Percentiles rank a stretch among this genome's conserved stretches.
Evolutionary conservation across 257 asterid species (phyloP).

Genomic region (Penstemon eatonii): DNA sequence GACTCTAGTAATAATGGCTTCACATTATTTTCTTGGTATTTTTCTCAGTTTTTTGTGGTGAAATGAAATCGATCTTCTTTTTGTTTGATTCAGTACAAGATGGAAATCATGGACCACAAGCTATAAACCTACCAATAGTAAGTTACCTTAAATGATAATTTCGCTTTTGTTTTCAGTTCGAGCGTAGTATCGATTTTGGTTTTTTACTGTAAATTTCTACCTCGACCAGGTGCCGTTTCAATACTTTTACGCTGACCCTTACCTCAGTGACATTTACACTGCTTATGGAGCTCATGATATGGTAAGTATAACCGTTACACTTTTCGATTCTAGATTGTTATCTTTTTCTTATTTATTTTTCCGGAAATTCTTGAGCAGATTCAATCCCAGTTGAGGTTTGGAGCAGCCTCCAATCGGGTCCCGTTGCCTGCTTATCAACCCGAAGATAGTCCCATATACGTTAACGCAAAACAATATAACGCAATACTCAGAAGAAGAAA

Average conservation of each 20-base stretch:
- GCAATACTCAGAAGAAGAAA: conserved; percentile 90
- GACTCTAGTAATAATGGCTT: conserved; percentile 50
- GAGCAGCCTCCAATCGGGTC: conserved; percentile 58
- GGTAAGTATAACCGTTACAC: conserved; percentile 41
- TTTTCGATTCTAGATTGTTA: background rate
- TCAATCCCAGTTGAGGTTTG: conserved; percentile 60
- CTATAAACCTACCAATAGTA: conserved; percentile 62
- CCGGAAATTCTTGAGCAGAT: conserved; percentile 34
- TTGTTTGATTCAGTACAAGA: too few relatives aligned
- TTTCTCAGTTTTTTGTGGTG: too few relatives aligned
- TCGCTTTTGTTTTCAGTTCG: background rate
- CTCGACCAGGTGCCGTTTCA: conserved; percentile 49
- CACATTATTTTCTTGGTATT: background rate
- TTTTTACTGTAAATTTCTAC: background rate
- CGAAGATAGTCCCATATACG: conserved; percentile 88
- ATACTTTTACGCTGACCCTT: conserved; percentile 66
- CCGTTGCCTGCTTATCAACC: conserved; percentile 80
- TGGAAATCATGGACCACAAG: conserved; percentile 11
- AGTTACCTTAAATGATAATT: conserved; percentile 26
- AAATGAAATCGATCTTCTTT: too few relatives aligned
- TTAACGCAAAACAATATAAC: conserved; percentile 89
- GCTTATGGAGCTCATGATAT: conserved; percentile 72
- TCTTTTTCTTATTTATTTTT: background rate
- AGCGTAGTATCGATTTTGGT: conserved; percentile 12
- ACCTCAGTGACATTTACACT: conserved; percentile 53